Evolutionary conservation across 208 protist species (phyloP).

Genomic region (Trypanosoma rangeli): DNA sequence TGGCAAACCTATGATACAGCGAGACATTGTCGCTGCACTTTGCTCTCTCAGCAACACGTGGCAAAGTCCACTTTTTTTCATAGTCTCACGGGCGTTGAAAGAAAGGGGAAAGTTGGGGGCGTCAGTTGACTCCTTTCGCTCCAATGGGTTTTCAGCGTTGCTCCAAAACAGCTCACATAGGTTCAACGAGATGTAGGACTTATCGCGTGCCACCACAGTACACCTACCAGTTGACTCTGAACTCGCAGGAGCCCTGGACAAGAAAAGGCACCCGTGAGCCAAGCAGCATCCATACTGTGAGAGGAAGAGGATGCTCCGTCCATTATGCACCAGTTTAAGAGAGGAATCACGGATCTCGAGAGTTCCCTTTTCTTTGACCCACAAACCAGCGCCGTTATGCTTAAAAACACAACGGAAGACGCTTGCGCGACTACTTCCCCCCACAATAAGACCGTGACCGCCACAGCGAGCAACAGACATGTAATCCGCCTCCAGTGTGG

Average conservation of each 20-base stretch:
- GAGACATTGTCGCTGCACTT: conserved; percentile 24
- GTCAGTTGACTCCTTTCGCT: neutral
- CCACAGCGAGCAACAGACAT: conserved; percentile 14
- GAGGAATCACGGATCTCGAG: conserved; percentile 19
- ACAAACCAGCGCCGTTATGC: conserved; percentile 17
- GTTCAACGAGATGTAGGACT: conserved; percentile 13
- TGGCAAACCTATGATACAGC: conserved; percentile 21
- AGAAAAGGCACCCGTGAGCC: conserved; percentile 10
- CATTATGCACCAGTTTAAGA: conserved; percentile 2
- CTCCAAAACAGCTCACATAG: conserved; percentile 26
- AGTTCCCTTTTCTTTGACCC: conserved; percentile 21
- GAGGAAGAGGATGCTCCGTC: conserved; percentile 14
- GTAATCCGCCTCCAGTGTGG: conserved; percentile 23
- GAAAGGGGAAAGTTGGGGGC: neutral
- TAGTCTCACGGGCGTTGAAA: neutral
- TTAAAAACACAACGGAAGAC: conserved; percentile 16
- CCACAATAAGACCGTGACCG: conserved; percentile 23
- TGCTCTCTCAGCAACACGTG: conserved; percentile 15
- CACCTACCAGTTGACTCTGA: neutral
- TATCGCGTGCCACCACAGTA: conserved; percentile 18
- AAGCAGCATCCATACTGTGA: conserved; percentile 18
- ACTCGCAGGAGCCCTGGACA: neutral
- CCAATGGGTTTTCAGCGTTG: neutral
- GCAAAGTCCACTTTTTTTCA: conserved; percentile 13
- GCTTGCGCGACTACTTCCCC: conserved; percentile 14